These are phyloP conservation scores for Paecilomyces fulvus DNA, from an alignment of 2,329 filamentous ascomycete species.

Conservation along the genomic window DNA sequence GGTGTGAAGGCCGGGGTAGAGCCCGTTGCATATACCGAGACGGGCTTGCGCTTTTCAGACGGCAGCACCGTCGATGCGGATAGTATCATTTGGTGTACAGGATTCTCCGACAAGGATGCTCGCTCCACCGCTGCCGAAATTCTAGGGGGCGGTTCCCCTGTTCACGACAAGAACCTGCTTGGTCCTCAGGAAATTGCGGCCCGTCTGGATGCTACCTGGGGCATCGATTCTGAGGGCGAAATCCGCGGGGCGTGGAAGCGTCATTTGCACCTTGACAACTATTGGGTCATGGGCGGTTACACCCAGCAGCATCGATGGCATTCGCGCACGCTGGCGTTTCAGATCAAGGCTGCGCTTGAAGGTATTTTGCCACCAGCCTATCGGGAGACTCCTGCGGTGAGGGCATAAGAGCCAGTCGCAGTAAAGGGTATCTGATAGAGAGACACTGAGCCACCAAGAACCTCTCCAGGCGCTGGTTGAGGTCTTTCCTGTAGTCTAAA, in stretches of 20 bases:
- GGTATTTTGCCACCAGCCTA: conserved; percentile 28
- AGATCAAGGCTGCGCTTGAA: conserved; percentile 33
- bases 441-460: too few relatives aligned
- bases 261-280: conserved; percentile 17
- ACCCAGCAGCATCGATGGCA: conserved; percentile 33
- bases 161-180: conserved; percentile 1
- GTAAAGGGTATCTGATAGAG: too few relatives aligned
- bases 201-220: conserved; percentile 34
- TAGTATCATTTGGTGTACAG: conserved; percentile 36
- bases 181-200: conserved; percentile 30
- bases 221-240: conserved; percentile 36
- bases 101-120: conserved; percentile 28
- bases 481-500: too few relatives aligned
- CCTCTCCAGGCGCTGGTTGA: too few relatives aligned
- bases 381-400: conserved; percentile 10
- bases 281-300: conserved; percentile 41
- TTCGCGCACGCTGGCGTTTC: conserved; percentile 37
- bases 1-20: conserved; percentile 20
- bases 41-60: conserved; percentile 27
- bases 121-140: conserved; percentile 18
- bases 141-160: conserved; percentile 12
- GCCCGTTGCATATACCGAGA: conserved; percentile 22
- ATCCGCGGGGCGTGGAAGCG: conserved; percentile 34
- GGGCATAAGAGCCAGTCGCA: neutral
- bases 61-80: conserved; percentile 26